Evolutionary conservation across 495 filamentous ascomycete genomes (phyloP), one percentile per base, ranked within the genome.

Genomic region (Xylaria telfairii): DNA sequence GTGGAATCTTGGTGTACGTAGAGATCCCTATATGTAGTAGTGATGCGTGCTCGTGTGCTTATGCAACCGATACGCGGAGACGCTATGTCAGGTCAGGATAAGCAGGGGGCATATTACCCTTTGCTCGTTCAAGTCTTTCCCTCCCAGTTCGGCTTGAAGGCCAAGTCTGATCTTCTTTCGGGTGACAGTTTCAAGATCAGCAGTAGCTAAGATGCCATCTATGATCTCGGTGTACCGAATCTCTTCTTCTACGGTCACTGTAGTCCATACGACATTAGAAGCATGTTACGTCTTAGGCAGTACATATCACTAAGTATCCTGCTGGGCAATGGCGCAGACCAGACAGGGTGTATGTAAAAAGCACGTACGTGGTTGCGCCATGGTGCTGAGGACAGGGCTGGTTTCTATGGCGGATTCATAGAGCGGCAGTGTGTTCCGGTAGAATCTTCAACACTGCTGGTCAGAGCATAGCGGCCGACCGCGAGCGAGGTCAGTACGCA

Each of bases 81-180:
- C 4, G 67, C 57, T 32, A 65, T 39, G 69, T 3, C 15, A 42
- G 28, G 19, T 1, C 26, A 34, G 32, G 32, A 49, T 24, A 21
- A 28, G 30, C 12, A 34, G 51, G 46, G 28, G 2, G 10, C 5
- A 54, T 39, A 28, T 34, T 70, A 94, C 96, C 89, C 98, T 99
- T 79, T 97, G 90, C 26, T 89, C 85, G 65, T 90, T 91, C 77
- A 98, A 87, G 81, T 99, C 95, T 84, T 93, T 89, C 68, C 91
- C 88, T 47, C 94, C 86, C 15, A 83, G 74, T 47, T 84, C 86
- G 69, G 87, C 88, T 80, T 95, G 91, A 7, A 99, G 86, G 32
- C 91, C 92, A 80, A 93, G 92, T 71, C 96, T 92, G 75, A 98
- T 93, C 78, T 91, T 89, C 83, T 98, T 98, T 72, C 93, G 92